Percentiles rank a stretch among this genome's conserved stretches.
Conservation (phyloP, 371 early-diverging fungal species). For the Ecytonucleospora hepatopenaei region DNA sequence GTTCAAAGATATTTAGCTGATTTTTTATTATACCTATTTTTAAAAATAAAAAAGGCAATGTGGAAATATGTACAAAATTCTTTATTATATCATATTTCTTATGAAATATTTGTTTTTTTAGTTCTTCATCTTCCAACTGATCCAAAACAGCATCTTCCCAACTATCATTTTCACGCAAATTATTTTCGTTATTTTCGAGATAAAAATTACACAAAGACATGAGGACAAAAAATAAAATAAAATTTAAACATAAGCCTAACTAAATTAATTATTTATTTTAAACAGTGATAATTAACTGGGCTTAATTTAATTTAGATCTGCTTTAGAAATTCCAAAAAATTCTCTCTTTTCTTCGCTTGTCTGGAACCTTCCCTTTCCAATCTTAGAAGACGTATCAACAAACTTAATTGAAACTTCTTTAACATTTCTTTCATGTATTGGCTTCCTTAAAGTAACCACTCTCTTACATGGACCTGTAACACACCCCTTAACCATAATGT, state of each 20-base stretch:
- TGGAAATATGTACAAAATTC: no score
- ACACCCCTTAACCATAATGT: conserved; percentile 93
- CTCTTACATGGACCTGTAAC: conserved; percentile 91
- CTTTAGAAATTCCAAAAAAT: conserved; percentile 66
- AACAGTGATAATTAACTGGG: no score
- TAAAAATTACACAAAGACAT: conserved; percentile 68
- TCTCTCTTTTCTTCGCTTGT: conserved; percentile 87
- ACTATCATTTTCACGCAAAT: conserved; percentile 95
- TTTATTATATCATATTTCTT: no score
- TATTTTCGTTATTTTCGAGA: conserved; percentile 90
- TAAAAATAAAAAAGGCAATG: no score
- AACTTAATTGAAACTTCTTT: conserved; percentile 84
- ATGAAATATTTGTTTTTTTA: no score
- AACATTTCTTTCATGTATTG: conserved; percentile 78
- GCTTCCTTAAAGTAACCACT: conserved; percentile 93
- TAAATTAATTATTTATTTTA: no score
- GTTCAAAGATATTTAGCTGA: not conserved
- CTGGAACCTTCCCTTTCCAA: conserved; percentile 99
- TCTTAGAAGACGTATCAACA: conserved; percentile 98
- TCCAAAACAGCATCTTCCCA: no score
- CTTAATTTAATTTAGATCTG: conserved; percentile 42
- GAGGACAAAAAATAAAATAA: no score
- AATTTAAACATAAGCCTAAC: no score
- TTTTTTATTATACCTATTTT: not conserved
- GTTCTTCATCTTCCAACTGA: no score